Evolutionary conservation across 768 basidiomycete genomes (phyloP).

Genomic region (Suillus clintonianus): DNA sequence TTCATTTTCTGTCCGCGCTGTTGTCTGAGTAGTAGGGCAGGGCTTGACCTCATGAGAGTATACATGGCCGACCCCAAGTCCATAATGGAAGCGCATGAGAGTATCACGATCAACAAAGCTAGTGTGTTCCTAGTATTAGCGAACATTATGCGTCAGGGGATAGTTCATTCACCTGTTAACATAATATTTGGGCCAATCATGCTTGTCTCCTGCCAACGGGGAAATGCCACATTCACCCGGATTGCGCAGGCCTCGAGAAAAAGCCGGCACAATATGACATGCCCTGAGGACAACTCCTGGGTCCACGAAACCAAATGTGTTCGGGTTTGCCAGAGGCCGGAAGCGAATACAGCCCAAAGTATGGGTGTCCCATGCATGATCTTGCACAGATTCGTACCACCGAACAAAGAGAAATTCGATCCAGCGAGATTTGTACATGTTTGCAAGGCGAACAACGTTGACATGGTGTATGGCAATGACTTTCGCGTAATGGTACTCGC

Average conservation of each 20-base stretch:
- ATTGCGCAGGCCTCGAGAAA: neutral
- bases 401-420: neutral
- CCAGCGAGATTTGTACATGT: neutral
- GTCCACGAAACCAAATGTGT: neutral
- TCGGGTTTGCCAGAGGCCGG: too few species aligned
- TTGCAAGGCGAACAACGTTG: neutral
- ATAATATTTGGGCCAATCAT: slow-evolving; percentile 11
- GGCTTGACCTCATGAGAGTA: neutral
- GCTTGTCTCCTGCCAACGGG: neutral
- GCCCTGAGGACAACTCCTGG: slow-evolving; percentile 7
- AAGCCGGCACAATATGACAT: slow-evolving; percentile 12
- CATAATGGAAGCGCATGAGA: slow-evolving; percentile 6
- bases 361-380: too few species aligned
- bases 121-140: too few species aligned
- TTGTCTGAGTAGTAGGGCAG: too few species aligned
- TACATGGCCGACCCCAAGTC: slow-evolving; percentile 1
- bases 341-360: too few species aligned
- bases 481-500: neutral
- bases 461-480: neutral
- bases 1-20: too few species aligned
- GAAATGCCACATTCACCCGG: neutral
- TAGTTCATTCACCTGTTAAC: slow-evolving; percentile 7
- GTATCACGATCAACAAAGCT: slow-evolving; percentile 10
- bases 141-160: neutral
- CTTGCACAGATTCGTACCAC: neutral